Base-by-base conservation (phyloP, 2,329 filamentous ascomycete genomes). In the Fusarium sp. region DNA sequence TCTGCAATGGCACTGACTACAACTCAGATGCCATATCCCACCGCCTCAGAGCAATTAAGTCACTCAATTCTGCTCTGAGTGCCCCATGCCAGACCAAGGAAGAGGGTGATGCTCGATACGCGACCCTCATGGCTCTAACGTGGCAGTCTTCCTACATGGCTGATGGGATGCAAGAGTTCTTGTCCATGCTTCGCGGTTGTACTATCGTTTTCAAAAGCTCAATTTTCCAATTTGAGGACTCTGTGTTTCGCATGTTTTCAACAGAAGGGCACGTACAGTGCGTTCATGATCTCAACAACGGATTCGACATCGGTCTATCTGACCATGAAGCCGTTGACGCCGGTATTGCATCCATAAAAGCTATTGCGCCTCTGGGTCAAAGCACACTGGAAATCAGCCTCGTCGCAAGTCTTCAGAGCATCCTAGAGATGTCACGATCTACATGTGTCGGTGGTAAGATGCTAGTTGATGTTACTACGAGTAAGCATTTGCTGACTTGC, bases 391-490 rank as follows among this genome's bases (percentile, higher is more conserved):
- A 48, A 5, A 22, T 48, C 10, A 8, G 20, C 20, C 45, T 48
- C 0, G 5, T 22, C 0, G 26, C 20, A 31, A 13, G 2, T 31
- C 26, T 48, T 48, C 26, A 22, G 14, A 31, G 14, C 8, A 31
- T 48, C 9, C 13, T 31, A 14, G 45, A 48, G 6, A 48, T 12
- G 45, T 48, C 45, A 9, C 14, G 26, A 6, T 8, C 45, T 48
- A 17, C 45, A 31, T 48, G 45, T 13, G 14, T 48, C 10, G 9
- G 45, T 17, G 45, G 45, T 31, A 31, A 31, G 26, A 28, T 12
- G 20, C 6, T 3, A 3, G 14, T 28, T 3, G 6, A 31, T 48
- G 6, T 17, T 3, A 0, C 2, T 8, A 4, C 8, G 6, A 3
- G 10, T 17, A 6, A 22, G 13, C 20, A 17, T 7, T 31, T 31